Conservation (phyloP, 2,329 filamentous ascomycete species). For the Pyrenophora graminea region DNA sequence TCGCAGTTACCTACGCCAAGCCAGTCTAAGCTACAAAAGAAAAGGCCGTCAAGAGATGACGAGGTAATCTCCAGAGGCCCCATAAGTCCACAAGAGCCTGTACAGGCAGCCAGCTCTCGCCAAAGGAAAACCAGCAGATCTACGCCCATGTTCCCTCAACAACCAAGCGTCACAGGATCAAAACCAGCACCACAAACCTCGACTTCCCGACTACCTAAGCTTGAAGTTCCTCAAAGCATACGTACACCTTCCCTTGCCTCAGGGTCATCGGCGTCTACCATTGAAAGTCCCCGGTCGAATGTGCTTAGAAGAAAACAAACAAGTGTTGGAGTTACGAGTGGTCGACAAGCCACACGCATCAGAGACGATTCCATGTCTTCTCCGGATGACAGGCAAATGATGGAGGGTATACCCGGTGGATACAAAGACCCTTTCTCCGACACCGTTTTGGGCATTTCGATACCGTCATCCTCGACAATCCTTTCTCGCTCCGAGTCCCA, state of each 20-base stretch:
- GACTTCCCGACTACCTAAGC: slow-evolving; percentile 42
- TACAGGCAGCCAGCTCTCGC: slow-evolving; percentile 25
- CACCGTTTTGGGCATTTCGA: slow-evolving; percentile 50
- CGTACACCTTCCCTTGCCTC: slow-evolving; percentile 55
- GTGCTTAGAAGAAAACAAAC: slow-evolving; percentile 52
- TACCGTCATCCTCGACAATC: slow-evolving; percentile 44
- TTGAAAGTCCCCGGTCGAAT: slow-evolving; percentile 52
- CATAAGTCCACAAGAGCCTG: slow-evolving; percentile 25
- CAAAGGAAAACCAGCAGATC: slow-evolving; percentile 30
- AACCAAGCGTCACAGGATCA: slow-evolving; percentile 22
- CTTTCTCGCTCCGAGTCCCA: slow-evolving; percentile 33
- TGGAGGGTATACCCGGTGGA: slow-evolving; percentile 35
- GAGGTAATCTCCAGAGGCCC: slow-evolving; percentile 22
- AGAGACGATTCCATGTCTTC: slow-evolving; percentile 42
- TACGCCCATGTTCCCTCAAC: slow-evolving; percentile 25
- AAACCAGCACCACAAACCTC: slow-evolving; percentile 30
- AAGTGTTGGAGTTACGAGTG: slow-evolving; percentile 42
- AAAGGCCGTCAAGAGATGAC: slow-evolving; percentile 41
- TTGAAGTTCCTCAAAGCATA: slow-evolving; percentile 40
- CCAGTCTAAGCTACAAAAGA: slow-evolving; percentile 45
- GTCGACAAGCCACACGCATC: slow-evolving; percentile 37
- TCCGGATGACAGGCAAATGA: slow-evolving; percentile 35
- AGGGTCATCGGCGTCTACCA: slow-evolving; percentile 53
- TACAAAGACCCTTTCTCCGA: slow-evolving; percentile 49
- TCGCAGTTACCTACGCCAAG: slow-evolving; percentile 32